phyloP scores from a whole-genome alignment of 2,329 filamentous ascomycete genomes.

The Penicillium occitanis region DNA sequence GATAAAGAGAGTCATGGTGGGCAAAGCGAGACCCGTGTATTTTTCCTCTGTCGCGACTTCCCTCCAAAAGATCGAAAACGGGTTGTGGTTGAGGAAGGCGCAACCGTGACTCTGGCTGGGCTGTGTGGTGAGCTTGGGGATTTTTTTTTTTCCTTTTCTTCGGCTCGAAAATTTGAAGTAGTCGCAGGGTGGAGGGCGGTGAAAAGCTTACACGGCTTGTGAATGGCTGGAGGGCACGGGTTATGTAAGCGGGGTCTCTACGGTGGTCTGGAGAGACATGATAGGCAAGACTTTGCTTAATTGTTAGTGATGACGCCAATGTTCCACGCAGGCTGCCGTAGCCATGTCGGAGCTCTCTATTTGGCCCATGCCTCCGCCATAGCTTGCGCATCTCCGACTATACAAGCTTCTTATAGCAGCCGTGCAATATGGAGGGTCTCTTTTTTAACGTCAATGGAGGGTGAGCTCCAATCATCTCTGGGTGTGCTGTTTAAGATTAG shows the following conservation, averaged over 20 bases:
- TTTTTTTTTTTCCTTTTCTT: slow-evolving; percentile 25
- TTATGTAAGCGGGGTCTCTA: slow-evolving; percentile 32
- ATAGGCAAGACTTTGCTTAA: not conserved
- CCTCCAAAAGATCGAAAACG: slow-evolving; percentile 18
- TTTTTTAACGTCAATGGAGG: slow-evolving; percentile 94
- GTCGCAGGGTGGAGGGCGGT: slow-evolving; percentile 23
- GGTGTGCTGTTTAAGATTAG: no score
- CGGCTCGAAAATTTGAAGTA: slow-evolving; percentile 22
- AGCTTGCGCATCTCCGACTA: slow-evolving; percentile 7
- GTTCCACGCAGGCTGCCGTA: not conserved
- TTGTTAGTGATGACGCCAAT: not conserved
- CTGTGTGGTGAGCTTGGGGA: slow-evolving; percentile 33
- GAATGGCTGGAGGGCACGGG: slow-evolving; percentile 23
- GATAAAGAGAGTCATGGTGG: slow-evolving; percentile 83
- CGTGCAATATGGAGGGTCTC: slow-evolving; percentile 74
- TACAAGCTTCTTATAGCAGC: not conserved
- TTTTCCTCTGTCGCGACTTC: slow-evolving; percentile 21
- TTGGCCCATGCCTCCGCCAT: slow-evolving; percentile 2
- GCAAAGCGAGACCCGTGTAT: slow-evolving; percentile 33
- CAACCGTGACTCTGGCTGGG: slow-evolving; percentile 24
- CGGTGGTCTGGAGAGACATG: not conserved
- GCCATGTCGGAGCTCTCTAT: slow-evolving; percentile 15
- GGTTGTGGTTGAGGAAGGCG: slow-evolving; percentile 27
- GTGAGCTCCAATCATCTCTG: slow-evolving; percentile 49
- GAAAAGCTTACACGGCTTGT: slow-evolving; percentile 33